phyloP scores from a whole-genome alignment of 129 eudicot genomes.

The Flaveria brownii region DNA sequence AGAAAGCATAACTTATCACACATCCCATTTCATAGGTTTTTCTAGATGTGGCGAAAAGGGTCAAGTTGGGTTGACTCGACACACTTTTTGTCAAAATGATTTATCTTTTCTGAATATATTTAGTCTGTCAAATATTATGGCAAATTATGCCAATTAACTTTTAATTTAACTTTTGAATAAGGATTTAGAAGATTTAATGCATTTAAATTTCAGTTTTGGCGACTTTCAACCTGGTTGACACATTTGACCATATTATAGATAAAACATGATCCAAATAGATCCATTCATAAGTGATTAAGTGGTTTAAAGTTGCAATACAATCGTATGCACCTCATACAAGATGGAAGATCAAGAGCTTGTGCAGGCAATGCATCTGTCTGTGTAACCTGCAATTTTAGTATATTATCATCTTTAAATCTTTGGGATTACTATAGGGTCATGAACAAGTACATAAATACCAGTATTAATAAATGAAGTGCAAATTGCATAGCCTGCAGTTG shows the following conservation, averaged over 20 bases:
- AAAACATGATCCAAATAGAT: background rate
- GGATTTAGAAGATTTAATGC: background rate
- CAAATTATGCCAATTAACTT: background rate
- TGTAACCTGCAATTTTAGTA: slow-evolving; percentile 36
- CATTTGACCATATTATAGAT: background rate
- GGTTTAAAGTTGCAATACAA: background rate
- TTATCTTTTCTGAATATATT: background rate
- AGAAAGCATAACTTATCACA: slow-evolving; percentile 26
- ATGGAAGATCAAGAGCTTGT: slow-evolving; percentile 59
- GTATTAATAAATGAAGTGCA: background rate
- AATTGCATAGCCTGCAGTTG: background rate
- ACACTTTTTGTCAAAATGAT: background rate
- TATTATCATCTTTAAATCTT: background rate
- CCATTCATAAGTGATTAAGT: background rate
- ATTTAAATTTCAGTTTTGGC: background rate
- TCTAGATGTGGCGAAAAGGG: background rate
- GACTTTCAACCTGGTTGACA: background rate
- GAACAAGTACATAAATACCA: background rate
- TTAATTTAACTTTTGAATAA: background rate
- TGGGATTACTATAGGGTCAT: background rate
- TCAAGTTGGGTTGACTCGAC: background rate
- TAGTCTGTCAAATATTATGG: background rate
- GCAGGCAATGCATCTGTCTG: slow-evolving; percentile 43
- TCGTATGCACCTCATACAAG: slow-evolving; percentile 48
- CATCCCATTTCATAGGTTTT: slow-evolving; percentile 1